Percentiles rank a stretch among this genome's conserved stretches.
phyloP scores from a whole-genome alignment of 108 stramenopile genomes.

The Nitzschia palea region DNA sequence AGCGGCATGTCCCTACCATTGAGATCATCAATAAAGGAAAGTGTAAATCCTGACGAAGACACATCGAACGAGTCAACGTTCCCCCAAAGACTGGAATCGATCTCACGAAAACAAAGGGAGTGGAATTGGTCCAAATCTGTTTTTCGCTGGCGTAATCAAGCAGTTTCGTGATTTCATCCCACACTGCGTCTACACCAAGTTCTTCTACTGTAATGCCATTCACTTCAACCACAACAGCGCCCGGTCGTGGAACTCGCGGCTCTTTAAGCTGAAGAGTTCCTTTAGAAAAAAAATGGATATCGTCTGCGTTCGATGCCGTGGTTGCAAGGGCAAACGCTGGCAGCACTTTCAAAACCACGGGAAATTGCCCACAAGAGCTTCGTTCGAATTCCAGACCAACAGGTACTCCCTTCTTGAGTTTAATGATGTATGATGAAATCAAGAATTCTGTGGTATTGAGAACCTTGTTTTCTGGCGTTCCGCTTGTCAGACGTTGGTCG shows the following conservation, averaged over 20 bases:
- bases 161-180: background rate
- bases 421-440: background rate
- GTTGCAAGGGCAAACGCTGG: background rate
- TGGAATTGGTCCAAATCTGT: background rate
- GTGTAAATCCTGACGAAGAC: constrained; percentile 32
- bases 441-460: background rate
- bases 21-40: constrained; percentile 67
- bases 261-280: constrained; percentile 18
- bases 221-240: constrained; percentile 44
- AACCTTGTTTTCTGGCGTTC: no score
- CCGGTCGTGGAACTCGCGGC: constrained; percentile 38
- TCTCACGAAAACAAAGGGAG: constrained; percentile 51
- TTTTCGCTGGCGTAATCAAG: background rate
- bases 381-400: constrained; percentile 34
- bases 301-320: constrained; percentile 7
- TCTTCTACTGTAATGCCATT: constrained; percentile 38
- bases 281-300: constrained; percentile 16
- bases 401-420: constrained; percentile 23
- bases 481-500: no score
- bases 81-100: constrained; percentile 40
- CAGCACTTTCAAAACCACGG: constrained; percentile 32
- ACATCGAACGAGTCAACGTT: constrained; percentile 41
- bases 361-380: constrained; percentile 36
- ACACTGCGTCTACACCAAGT: constrained; percentile 32
- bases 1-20: constrained; percentile 72